Base-by-base conservation (phyloP, 768 basidiomycete species). In the Xerocomellus intermedius region DNA sequence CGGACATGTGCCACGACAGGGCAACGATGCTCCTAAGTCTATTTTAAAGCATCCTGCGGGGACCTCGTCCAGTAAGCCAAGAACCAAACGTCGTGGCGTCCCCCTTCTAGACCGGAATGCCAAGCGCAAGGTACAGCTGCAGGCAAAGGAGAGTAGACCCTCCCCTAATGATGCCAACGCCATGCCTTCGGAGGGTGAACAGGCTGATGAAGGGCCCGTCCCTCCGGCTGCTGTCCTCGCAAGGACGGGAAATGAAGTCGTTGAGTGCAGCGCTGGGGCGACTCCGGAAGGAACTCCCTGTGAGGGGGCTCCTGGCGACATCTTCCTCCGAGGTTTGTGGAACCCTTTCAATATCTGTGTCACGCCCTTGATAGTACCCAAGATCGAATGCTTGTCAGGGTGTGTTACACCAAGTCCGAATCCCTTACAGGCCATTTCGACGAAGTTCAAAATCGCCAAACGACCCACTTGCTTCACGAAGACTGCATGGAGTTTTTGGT, bases 341-440 rank as follows among this genome's bases (percentile, higher is more conserved):
- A 42, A 35, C 43, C 19, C n/a, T 42, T 42, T 55, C 12, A 19
- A 13, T 19, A 10, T 41, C 28, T n/a, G 19, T 35, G 21, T 51
- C 39, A 17, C 10, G 10, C 22, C 13, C 8, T 45, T 72, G 63
- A 72, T 44, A 21, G 58, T 45, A 19, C 45, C 37, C 61, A 66
- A 96, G 95, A 96, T 72, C 81, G 95, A 57, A 95, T 97, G 93
- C 79, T 95, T 7, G 86, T 97, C 28, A 78, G 87, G 53, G 79
- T 89, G 2, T 83, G 81, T 42, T 84, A 87, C 69, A 84, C 83
- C 13, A 80, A 80, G 54, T 74, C 74, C 1, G 82, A 83, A 55
- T 69, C 70, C 19, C 57, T 88, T 6, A 71, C 77, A 12, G 60
- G 68, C 7, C 63, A 73, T 35, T 91, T 89, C 56, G 84, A 89